phyloP scores from a whole-genome alignment of 306 rosid genomes.

The Cucurbita pepo region DNA sequence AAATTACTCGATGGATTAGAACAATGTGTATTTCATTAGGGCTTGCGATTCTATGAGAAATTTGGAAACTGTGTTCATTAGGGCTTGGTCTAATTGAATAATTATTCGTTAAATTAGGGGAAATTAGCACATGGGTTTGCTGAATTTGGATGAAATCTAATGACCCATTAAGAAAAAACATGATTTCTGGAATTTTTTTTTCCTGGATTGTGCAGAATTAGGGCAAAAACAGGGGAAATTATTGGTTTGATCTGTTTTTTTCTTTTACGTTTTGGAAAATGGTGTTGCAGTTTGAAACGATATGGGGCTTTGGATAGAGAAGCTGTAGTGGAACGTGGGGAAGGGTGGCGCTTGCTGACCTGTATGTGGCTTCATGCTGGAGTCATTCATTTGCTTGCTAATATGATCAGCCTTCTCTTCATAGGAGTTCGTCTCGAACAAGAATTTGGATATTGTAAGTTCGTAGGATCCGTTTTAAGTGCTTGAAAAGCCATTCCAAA shows the following conservation, averaged over 20 bases:
- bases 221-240: background rate
- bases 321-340: slow-evolving; percentile 25
- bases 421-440: slow-evolving; percentile 69
- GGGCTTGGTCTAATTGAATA: background rate
- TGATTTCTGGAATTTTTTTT: background rate
- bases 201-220: background rate
- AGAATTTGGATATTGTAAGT: slow-evolving; percentile 78
- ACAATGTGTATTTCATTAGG: background rate
- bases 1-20: background rate
- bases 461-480: background rate
- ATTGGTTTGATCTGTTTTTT: background rate
- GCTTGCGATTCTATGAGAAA: background rate
- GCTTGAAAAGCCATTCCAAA: background rate
- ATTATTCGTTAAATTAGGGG: background rate
- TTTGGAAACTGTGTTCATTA: too few species aligned
- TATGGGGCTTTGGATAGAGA: slow-evolving; percentile 51
- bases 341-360: slow-evolving; percentile 61
- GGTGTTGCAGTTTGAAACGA: slow-evolving; percentile 31
- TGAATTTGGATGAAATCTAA: background rate
- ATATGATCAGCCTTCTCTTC: slow-evolving; percentile 72
- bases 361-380: slow-evolving; percentile 98
- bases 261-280: background rate
- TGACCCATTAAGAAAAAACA: background rate
- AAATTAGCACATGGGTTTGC: background rate
- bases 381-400: slow-evolving; percentile 53